Evolutionary conservation across 257 asterid genomes (phyloP).

Genomic region (Gentiana macrophylla): DNA sequence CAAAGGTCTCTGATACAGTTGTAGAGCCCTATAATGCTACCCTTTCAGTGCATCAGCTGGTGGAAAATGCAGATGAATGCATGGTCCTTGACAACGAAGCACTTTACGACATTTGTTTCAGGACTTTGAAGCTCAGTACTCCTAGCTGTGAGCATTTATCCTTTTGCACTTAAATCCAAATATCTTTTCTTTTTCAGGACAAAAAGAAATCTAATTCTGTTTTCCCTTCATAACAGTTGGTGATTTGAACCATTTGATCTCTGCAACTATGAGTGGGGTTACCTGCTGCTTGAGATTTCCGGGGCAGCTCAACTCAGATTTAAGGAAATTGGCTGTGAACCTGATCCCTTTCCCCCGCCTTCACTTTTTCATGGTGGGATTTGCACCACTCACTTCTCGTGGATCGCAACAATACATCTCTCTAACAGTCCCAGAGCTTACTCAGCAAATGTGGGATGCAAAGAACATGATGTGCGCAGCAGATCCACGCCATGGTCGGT

Average conservation of each 20-base stretch:
- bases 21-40: conserved; percentile 89
- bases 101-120: conserved; percentile 79
- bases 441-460: conserved; percentile 88
- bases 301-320: conserved; percentile 76
- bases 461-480: conserved; percentile 98
- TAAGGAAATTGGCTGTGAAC: conserved; percentile 73
- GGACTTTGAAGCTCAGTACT: conserved; percentile 88
- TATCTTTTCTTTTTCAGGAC: too few species aligned
- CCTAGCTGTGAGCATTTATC: conserved; percentile 65
- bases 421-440: conserved; percentile 75
- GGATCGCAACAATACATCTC: conserved; percentile 83
- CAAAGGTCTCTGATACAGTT: conserved; percentile 84
- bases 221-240: conserved; percentile 44
- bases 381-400: conserved; percentile 83
- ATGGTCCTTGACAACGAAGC: conserved; percentile 95
- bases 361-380: conserved; percentile 92
- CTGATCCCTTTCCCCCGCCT: conserved; percentile 88
- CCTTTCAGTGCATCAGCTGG: conserved; percentile 83
- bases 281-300: conserved; percentile 86
- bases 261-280: conserved; percentile 91
- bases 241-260: conserved; percentile 74
- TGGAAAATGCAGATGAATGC: conserved; percentile 90
- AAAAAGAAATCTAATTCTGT: neutral
- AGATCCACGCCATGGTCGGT: conserved; percentile 84
- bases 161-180: neutral